Percentiles rank a stretch among this genome's conserved stretches.
Evolutionary conservation across 305 asterid genomes (phyloP).

Genomic region (Fraxinus velutina): DNA sequence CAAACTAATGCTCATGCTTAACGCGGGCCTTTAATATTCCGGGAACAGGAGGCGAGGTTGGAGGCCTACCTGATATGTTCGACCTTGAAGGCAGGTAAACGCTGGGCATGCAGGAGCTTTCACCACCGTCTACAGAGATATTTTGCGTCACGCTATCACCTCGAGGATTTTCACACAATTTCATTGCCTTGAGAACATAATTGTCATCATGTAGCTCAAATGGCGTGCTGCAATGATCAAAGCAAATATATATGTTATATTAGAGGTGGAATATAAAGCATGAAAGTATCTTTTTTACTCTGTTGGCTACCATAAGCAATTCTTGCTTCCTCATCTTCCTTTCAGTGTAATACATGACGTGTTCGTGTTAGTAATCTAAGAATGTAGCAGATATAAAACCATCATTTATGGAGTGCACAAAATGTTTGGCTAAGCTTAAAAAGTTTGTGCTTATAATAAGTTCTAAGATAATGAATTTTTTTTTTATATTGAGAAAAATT

Average conservation of each 20-base stretch:
- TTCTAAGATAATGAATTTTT: not conserved
- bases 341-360: not conserved
- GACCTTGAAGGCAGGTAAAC: slow-evolving; percentile 43
- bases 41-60: slow-evolving; percentile 69
- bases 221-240: slow-evolving; percentile 67
- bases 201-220: slow-evolving; percentile 96
- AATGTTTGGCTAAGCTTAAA: not conserved
- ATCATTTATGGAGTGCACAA: not conserved
- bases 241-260: not conserved
- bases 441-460: not conserved
- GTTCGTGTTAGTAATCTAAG: not conserved
- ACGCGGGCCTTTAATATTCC: slow-evolving; percentile 74
- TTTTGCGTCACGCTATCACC: slow-evolving; percentile 22
- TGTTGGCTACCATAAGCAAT: not conserved
- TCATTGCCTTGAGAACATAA: slow-evolving; percentile 89
- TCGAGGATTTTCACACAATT: slow-evolving; percentile 52
- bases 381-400: not conserved
- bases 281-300: not conserved
- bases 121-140: slow-evolving; percentile 43
- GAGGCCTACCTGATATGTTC: slow-evolving; percentile 40
- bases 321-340: not conserved
- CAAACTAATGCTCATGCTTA: slow-evolving; percentile 62
- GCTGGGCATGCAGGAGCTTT: slow-evolving; percentile 54
- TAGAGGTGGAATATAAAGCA: not conserved
- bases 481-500: not conserved